Evolutionary conservation across 176 grass and related monocot species (phyloP), one percentile per base, ranked within the genome.

Genomic region (Alloteropsis semialata): DNA sequence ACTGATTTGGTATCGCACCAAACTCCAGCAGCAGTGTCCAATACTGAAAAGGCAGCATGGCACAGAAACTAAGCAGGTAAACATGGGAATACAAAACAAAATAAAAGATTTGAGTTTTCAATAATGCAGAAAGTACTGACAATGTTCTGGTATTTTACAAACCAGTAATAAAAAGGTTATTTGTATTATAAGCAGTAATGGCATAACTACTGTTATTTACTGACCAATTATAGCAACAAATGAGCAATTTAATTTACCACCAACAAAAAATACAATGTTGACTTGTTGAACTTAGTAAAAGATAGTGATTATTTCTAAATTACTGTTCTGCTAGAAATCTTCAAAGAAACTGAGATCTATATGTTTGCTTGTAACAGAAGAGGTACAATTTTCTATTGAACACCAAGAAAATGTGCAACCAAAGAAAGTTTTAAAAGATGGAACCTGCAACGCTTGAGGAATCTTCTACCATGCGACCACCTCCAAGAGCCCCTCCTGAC

Each of bases 1-100:
- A 99, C 93, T 86, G 91, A 90, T 64, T 94, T 94, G 84, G 93
- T 96, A 86, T 99, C 96, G 5, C 96, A 99, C 96, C 96, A 99
- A 71, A 96, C 96, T 80, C 96, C 96, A 83, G 96, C 93, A 67
- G 96, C 93, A 79, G 96, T 96, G 82, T 99, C 96, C 85, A 99
- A 76, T 14, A 99, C 96, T 99, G 82, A 57, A 91, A 80, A 84
- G 79, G 76, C 53, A 69, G 44, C 38, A 84, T 37, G n/a, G 80
- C 11, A 56, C 17, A 53, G 53, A 45, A 84, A 73, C 27, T 37
- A 65, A 84, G 30, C 44, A 68, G 19, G 65, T 10, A 74, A 65
- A 54, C 18, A 55, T 65, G 29, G 64, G 53, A 63, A 43, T 10
- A 84, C 17, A 37, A 46, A 45, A 14, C 22, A 16, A 64, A 39